These are phyloP conservation scores for Cordia subcordata DNA, from an alignment of 257 asterid species.

Conservation along the genomic window DNA sequence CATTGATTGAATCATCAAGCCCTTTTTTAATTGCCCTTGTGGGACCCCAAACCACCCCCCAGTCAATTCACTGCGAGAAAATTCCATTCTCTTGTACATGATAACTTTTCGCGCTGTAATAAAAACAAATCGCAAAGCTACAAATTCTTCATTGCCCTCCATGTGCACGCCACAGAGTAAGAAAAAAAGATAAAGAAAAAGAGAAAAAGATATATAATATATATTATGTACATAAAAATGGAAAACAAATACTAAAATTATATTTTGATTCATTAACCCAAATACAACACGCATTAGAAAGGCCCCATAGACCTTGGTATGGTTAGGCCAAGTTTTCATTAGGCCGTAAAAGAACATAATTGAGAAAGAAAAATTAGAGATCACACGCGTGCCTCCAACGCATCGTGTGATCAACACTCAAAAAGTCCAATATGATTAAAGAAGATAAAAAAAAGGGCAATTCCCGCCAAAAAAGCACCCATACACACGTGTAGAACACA, in stretches of 20 bases:
- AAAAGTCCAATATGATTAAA: conserved; percentile 32
- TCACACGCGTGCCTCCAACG: conserved; percentile 39
- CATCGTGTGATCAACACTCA: conserved; percentile 23
- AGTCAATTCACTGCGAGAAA: conserved; percentile 35
- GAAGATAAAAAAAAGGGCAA: conserved; percentile 12
- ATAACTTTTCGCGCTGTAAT: conserved; percentile 21
- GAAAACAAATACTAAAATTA: conserved; percentile 1
- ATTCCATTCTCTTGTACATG: conserved; percentile 13
- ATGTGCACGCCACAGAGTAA: conserved; percentile 58
- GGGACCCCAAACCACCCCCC: conserved; percentile 54
- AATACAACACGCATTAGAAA: conserved; percentile 47
- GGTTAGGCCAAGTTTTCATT: conserved; percentile 43
- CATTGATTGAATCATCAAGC: conserved; percentile 26
- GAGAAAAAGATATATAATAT: background rate
- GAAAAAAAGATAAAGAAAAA: background rate
- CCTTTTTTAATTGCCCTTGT: conserved; percentile 29
- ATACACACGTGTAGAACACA: conserved; percentile 48
- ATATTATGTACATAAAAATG: background rate
- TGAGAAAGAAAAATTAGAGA: conserved; percentile 10
- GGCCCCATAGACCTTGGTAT: conserved; percentile 93
- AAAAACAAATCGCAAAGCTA: conserved; percentile 72
- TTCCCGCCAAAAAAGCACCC: conserved; percentile 73
- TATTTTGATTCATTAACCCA: conserved; percentile 28
- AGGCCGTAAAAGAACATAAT: conserved; percentile 37
- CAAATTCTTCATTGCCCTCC: conserved; percentile 71